Conservation (phyloP, 495 filamentous ascomycete species). For the Hypoxylon intermedium region DNA sequence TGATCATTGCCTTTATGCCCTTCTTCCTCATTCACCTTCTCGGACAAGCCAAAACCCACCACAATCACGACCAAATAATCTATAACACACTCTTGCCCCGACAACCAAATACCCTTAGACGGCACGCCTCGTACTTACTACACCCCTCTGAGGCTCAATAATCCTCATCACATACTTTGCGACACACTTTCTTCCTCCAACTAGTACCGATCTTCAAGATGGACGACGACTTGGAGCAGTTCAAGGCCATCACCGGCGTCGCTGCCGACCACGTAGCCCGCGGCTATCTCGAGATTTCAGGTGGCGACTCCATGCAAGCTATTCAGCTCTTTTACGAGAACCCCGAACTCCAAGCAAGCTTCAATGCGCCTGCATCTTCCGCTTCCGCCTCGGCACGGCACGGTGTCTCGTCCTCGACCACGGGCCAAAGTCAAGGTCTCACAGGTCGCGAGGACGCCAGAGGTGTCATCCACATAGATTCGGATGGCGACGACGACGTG, state of each 20-base stretch:
- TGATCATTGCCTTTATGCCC: background rate
- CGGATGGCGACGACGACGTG: slow-evolving; percentile 65
- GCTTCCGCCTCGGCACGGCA: slow-evolving; percentile 34
- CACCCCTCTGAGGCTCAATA: too few relatives aligned
- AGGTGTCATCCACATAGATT: slow-evolving; percentile 75
- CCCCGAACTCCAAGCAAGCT: slow-evolving; percentile 65
- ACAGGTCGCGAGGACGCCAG: slow-evolving; percentile 58
- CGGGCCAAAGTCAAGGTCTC: slow-evolving; percentile 31
- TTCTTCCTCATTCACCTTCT: background rate
- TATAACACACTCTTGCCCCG: too few relatives aligned
- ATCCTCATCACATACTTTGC: too few relatives aligned
- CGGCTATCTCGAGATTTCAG: slow-evolving; percentile 82
- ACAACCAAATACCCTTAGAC: too few relatives aligned
- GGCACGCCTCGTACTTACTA: too few relatives aligned
- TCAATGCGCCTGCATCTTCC: slow-evolving; percentile 48
- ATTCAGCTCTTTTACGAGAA: slow-evolving; percentile 90
- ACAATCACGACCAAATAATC: too few relatives aligned
- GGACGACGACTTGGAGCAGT: slow-evolving; percentile 67
- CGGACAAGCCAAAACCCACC: background rate
- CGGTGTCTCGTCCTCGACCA: slow-evolving; percentile 24
- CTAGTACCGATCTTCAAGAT: slow-evolving; percentile 54
- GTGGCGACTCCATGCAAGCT: slow-evolving; percentile 82
- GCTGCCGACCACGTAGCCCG: slow-evolving; percentile 64
- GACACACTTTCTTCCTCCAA: background rate
- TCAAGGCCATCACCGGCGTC: slow-evolving; percentile 72